Evolutionary conservation across 768 basidiomycete species (phyloP), one percentile per base, ranked within the genome.

Genomic region (Postia placenta): DNA sequence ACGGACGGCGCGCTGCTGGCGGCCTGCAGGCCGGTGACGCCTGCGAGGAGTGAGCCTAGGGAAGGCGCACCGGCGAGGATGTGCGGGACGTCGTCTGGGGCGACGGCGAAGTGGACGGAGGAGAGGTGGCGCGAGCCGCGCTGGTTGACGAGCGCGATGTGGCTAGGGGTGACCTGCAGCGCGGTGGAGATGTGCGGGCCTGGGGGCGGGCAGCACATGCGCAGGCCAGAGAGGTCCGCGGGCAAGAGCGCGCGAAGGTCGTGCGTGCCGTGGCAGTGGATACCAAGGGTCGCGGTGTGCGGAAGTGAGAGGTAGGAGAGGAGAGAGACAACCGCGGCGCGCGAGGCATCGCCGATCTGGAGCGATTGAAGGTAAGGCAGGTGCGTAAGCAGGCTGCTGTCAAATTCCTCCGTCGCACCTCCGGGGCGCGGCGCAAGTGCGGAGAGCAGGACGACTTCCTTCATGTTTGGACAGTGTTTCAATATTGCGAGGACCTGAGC

Each of bases 221-320:
- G 36, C 23, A 41, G 24, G 24, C 47, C 38, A 6, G 38, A 38
- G 6, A 42, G 27, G n/a, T 48, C 37, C n/a, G 19, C 14, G 20
- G 47, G 47, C 4, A 48, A 17, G 11, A 48, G 11, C 3, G 25
- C 3, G 17, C 38, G 41, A 3, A 48, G 15, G 20, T 48, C 47
- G 9, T 4, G 28, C n/a, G 28, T 19, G 23, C 47, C 47, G 19
- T 48, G 47, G n/a, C 36, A 22, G 38, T 48, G 47, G 26, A 48
- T 19, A 14, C 23, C 22, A 11, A 48, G 2, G 5, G 37, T 38
- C n/a, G 38, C 17, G 9, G 47, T 40, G 2, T 3, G n/a, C 2
- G 47, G 47, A 30, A 48, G 22, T 12, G 38, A 40, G n/a, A 48
- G 38, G 30, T 41, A 25, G 11, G 23, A 38, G 15, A 48, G 47